phyloP scores from a whole-genome alignment of 345 rosid genomes.

The Ricinus communis region DNA sequence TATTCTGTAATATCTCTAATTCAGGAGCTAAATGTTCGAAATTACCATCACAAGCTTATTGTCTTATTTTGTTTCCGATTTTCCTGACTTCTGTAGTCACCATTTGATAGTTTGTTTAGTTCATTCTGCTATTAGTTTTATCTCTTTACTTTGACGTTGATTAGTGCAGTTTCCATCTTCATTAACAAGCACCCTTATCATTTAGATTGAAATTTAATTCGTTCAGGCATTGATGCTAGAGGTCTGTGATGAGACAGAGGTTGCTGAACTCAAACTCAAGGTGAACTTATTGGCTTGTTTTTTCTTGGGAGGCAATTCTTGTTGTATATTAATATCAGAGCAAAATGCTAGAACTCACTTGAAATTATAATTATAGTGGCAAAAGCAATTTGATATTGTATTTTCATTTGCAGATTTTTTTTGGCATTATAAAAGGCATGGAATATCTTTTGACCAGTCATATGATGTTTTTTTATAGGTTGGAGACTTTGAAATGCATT shows the following conservation, averaged over 20 bases:
- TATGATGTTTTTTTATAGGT: constrained; percentile 45
- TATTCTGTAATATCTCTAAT: too few relatives aligned
- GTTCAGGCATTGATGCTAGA: constrained; percentile 78
- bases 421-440: not conserved
- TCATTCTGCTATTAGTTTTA: not conserved
- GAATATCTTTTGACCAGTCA: not conserved
- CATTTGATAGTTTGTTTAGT: not conserved
- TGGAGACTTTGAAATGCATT: constrained; percentile 91
- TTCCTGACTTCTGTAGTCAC: too few relatives aligned
- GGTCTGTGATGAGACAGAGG: constrained; percentile 92
- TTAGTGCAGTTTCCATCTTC: not conserved
- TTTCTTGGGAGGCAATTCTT: constrained; percentile 4
- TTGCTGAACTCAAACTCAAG: constrained; percentile 90
- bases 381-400: constrained; percentile 6
- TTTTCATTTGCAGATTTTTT: not conserved
- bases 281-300: constrained; percentile 37
- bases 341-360: constrained; percentile 3
- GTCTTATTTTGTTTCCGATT: too few relatives aligned
- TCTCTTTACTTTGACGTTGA: not conserved
- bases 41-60: too few relatives aligned
- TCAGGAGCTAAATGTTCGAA: too few relatives aligned
- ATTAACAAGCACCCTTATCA: too few relatives aligned
- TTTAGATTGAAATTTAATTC: too few relatives aligned
- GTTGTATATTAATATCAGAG: not conserved
- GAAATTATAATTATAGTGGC: constrained; percentile 1